These are phyloP conservation scores for Yamadazyma triangularis DNA, from an alignment of 1,139 yeast species.

Conservation along the genomic window DNA sequence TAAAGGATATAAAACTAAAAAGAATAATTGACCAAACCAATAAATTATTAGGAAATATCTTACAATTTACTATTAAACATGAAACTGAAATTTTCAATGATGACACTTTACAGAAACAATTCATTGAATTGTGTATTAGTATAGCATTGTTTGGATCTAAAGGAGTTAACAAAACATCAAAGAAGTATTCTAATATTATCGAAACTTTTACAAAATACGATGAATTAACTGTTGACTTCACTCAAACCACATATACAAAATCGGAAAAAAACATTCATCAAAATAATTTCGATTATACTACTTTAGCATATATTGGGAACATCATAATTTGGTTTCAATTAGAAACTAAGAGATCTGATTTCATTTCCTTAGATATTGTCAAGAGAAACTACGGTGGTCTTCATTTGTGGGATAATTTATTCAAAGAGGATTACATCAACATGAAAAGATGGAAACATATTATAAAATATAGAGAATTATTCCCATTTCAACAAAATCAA, in stretches of 20 bases:
- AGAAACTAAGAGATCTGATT: slow-evolving; percentile 7
- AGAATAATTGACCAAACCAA: slow-evolving; percentile 24
- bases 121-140: slow-evolving; percentile 29
- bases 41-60: slow-evolving; percentile 7
- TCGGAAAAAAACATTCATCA: slow-evolving; percentile 32
- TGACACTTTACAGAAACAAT: slow-evolving; percentile 8
- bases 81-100: slow-evolving; percentile 23
- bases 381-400: slow-evolving; percentile 35
- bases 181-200: slow-evolving; percentile 23
- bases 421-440: slow-evolving; percentile 33
- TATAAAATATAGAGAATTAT: slow-evolving; percentile 34
- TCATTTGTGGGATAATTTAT: slow-evolving; percentile 42
- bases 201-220: slow-evolving; percentile 29
- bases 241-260: slow-evolving; percentile 33
- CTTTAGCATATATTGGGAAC: slow-evolving; percentile 38
- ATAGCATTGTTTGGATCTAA: slow-evolving; percentile 38
- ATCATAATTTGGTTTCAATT: slow-evolving; percentile 38
- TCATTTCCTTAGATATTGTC: slow-evolving; percentile 14
- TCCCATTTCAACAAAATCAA: slow-evolving; percentile 41
- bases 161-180: slow-evolving; percentile 30
- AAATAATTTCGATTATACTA: slow-evolving; percentile 37
- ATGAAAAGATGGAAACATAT: slow-evolving; percentile 46
- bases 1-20: slow-evolving; percentile 38
- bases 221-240: slow-evolving; percentile 32
- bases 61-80: slow-evolving; percentile 22